Conservation (phyloP, 2,329 filamentous ascomycete species). For the Alternaria alternata region DNA sequence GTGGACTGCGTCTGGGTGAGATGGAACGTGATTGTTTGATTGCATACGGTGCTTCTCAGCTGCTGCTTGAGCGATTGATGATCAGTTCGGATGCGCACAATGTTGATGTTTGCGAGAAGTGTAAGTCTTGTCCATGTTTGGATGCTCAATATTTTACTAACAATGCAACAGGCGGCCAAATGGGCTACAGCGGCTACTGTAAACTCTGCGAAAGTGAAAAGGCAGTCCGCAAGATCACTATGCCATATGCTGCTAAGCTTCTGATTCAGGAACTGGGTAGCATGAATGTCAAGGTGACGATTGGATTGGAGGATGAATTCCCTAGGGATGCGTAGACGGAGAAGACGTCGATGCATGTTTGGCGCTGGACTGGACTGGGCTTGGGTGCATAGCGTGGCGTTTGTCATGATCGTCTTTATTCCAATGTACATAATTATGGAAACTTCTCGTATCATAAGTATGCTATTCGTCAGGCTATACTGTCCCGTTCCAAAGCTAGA, state of each 20-base stretch:
- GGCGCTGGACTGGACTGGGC: constrained; percentile 3
- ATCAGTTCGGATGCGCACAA: constrained; percentile 88
- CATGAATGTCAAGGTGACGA: constrained; percentile 96
- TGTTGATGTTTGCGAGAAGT: constrained; percentile 92
- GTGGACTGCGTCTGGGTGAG: constrained; percentile 91
- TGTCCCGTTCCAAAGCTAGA: too few species aligned
- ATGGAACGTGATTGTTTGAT: constrained; percentile 99
- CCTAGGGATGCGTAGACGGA: constrained; percentile 54
- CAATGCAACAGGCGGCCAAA: constrained; percentile 68
- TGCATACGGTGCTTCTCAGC: constrained; percentile 92
- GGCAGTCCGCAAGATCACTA: constrained; percentile 88
- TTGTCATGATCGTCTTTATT: not conserved
- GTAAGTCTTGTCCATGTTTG: constrained; percentile 48
- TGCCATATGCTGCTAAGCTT: constrained; percentile 97
- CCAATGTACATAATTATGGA: not conserved
- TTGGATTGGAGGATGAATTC: constrained; percentile 95
- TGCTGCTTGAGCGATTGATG: constrained; percentile 94
- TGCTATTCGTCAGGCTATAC: too few species aligned
- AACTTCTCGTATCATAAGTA: too few species aligned
- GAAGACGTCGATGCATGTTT: not conserved
- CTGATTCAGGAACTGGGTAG: constrained; percentile 94
- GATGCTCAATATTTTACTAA: not conserved
- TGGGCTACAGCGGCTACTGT: constrained; percentile 95
- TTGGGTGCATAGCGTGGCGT: constrained; percentile 31
- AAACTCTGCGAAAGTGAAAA: constrained; percentile 88